Evolutionary conservation across 805 yeast species (phyloP).

Genomic region (Komagataella kurtzmanii): DNA sequence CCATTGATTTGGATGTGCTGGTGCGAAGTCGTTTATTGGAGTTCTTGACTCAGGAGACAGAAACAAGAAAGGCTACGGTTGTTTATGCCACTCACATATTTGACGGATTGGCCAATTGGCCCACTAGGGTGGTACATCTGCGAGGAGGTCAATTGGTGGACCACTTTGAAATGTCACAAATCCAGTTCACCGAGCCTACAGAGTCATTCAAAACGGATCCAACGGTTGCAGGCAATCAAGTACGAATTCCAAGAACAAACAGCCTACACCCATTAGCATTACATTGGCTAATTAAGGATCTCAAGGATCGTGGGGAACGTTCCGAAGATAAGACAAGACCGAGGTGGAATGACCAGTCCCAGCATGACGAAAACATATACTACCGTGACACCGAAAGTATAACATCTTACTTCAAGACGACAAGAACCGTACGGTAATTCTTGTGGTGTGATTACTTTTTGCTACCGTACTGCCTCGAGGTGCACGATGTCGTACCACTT

Average conservation of each 20-base stretch:
- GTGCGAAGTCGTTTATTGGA: constrained; percentile 65
- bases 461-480: background rate
- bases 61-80: constrained; percentile 54
- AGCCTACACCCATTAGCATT: constrained; percentile 65
- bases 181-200: constrained; percentile 19
- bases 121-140: constrained; percentile 70
- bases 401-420: constrained; percentile 35
- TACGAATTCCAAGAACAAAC: constrained; percentile 28
- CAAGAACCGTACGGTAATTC: constrained; percentile 18
- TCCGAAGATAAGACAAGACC: constrained; percentile 30
- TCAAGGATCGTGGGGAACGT: constrained; percentile 38
- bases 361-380: constrained; percentile 22
- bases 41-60: constrained; percentile 67
- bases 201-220: constrained; percentile 14
- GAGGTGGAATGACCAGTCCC: constrained; percentile 42
- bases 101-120: constrained; percentile 90
- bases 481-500: background rate
- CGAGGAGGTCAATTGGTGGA: constrained; percentile 44
- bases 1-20: constrained; percentile 90
- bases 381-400: constrained; percentile 32
- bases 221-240: constrained; percentile 6
- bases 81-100: constrained; percentile 94
- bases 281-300: constrained; percentile 48
- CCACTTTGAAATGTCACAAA: constrained; percentile 17
- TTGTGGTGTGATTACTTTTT: background rate